Conservation (phyloP, 75 land plant genomes). For the Selaginella moellendorffii region DNA sequence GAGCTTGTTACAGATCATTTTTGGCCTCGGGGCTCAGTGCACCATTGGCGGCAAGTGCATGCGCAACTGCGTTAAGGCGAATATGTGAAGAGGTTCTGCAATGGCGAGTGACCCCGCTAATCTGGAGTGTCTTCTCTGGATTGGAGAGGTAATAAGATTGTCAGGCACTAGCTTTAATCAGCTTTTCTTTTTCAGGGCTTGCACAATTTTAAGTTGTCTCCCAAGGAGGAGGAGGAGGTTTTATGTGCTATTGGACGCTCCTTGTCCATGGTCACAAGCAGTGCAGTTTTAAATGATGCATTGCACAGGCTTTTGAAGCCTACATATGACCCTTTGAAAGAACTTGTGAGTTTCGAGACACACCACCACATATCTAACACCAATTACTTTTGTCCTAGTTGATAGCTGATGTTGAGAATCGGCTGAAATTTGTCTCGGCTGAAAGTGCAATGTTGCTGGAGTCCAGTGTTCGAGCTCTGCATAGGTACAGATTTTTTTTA, state of each 20-base stretch:
- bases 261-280: constrained; percentile 45
- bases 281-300: constrained; percentile 44
- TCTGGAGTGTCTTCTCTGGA: constrained; percentile 79
- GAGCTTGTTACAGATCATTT: constrained; percentile 65
- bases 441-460: constrained; percentile 38
- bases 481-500: constrained; percentile 40
- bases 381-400: constrained; percentile 30
- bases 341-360: constrained; percentile 64
- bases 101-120: constrained; percentile 49
- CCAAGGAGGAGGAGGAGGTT: constrained; percentile 79
- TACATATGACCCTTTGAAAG: constrained; percentile 54
- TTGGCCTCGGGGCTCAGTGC: constrained; percentile 68
- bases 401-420: constrained; percentile 30
- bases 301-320: constrained; percentile 62
- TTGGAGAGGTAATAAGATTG: constrained; percentile 99
- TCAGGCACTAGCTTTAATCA: too few relatives aligned
- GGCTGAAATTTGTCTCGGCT: constrained; percentile 49
- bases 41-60: constrained; percentile 43
- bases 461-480: constrained; percentile 52
- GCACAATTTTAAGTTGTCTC: constrained; percentile 44
- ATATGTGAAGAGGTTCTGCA: constrained; percentile 73
- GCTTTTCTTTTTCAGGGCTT: constrained; percentile 42
- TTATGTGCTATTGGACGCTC: constrained; percentile 56
- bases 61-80: constrained; percentile 73
- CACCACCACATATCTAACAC: too few relatives aligned